These are phyloP conservation scores for Porcisia deanei DNA, from an alignment of 208 protist species.

Conservation along the genomic window DNA sequence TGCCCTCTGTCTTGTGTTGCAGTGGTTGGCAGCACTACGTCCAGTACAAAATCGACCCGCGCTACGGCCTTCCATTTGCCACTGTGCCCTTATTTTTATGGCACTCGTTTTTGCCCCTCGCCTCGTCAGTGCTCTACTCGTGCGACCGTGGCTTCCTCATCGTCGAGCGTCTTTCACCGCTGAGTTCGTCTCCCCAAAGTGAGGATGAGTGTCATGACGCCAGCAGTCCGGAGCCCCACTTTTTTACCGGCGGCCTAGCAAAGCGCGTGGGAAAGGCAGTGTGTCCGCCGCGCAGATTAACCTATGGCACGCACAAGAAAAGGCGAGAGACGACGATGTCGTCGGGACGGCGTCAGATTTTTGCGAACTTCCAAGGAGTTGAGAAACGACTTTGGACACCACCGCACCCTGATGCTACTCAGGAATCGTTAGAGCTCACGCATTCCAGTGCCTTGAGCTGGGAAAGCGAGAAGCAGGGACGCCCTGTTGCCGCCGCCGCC, in stretches of 20 bases:
- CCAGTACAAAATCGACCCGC: conserved; percentile 36
- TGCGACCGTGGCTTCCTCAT: conserved; percentile 47
- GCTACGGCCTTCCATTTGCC: conserved; percentile 44
- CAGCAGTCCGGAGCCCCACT: not conserved
- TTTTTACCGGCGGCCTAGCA: not conserved
- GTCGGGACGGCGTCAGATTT: not conserved
- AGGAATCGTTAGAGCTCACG: not conserved
- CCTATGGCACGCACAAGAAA: not conserved
- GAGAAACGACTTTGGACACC: not conserved
- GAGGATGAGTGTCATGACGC: not conserved
- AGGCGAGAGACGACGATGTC: no score
- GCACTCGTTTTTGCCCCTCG: conserved; percentile 32
- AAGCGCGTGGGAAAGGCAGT: conserved; percentile 1
- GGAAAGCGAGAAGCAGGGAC: conserved; percentile 35
- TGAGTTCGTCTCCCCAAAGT: not conserved
- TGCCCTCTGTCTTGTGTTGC: not conserved
- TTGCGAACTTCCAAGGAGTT: not conserved
- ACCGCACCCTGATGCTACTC: not conserved
- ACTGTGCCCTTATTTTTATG: conserved; percentile 38
- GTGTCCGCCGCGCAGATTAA: conserved; percentile 2
- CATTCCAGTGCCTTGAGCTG: not conserved
- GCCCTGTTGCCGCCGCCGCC: conserved; percentile 9
- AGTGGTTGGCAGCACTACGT: conserved; percentile 41
- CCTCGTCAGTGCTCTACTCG: conserved; percentile 42
- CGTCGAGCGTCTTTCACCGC: conserved; percentile 23